Evolutionary conservation across 345 rosid species (phyloP), one percentile per base, ranked within the genome.

Genomic region (Excoecaria cochinchinensis): DNA sequence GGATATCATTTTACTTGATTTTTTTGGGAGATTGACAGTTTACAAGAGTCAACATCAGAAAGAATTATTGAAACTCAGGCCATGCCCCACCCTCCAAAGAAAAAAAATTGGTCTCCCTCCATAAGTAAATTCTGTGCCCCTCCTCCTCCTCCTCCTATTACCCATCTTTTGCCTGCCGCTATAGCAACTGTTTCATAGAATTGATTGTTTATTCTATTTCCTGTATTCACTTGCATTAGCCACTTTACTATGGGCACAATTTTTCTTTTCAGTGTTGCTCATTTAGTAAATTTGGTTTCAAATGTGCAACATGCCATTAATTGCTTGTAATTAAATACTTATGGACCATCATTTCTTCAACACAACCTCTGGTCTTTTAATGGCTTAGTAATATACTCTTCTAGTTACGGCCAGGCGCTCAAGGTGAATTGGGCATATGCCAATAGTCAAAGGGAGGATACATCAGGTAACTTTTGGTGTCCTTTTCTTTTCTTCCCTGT

Each of bases 361-460:
- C 12, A 25, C 44, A 42, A 38, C 50, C 16, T 25, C 40, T 19
- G 42, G 5, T 62, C 42, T 31, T 62, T 53, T 74, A 8, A 53
- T 74, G 15, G 48, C 66, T 1, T 39, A 31, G 48, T 21, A 19
- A 69, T n/a, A 57, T 71, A 21, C 40, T 56, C 70, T 69, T 31
- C 44, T 22, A 76, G 79, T 22, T 76, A 69, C 17, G 75, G 70
- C 6, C 71, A 76, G 50, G 52, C 71, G 6, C 61, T 76, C 24
- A 76, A 76, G 63, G 79, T 76, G 58, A 76, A 76, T 53, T 76
- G 79, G 71, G 75, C 79, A 19, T 77, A 77, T 70, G 79, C 70
- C 4, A 77, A 65, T 42, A 77, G 75, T 59, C 71, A 77, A 71
- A 53, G 72, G 21, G 72, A 69, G 72, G 72, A 69, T 51, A 69